Percentiles rank a stretch among this genome's conserved stretches.
Conservation (phyloP, 768 basidiomycete species). For the Rubroboletus pulcherrimus region DNA sequence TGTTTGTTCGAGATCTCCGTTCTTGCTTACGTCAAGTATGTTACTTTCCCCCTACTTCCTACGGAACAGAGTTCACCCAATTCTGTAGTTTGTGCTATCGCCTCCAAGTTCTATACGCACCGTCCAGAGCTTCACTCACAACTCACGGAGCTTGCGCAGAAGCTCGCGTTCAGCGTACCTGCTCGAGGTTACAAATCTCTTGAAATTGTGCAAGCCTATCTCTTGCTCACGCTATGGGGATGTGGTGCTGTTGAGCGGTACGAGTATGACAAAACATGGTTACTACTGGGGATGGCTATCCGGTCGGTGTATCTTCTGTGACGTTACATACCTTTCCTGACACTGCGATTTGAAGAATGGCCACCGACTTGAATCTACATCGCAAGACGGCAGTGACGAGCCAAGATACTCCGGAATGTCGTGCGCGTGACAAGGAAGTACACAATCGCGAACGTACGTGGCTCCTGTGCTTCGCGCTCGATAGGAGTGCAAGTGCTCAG, state of each 20-base stretch:
- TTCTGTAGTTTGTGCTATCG: slow-evolving; percentile 83
- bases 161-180: slow-evolving; percentile 84
- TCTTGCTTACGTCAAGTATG: slow-evolving; percentile 88
- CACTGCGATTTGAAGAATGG: slow-evolving; percentile 59
- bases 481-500: slow-evolving; percentile 88
- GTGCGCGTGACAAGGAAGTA: slow-evolving; percentile 76
- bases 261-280: slow-evolving; percentile 95
- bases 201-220: slow-evolving; percentile 93
- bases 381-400: slow-evolving; percentile 66
- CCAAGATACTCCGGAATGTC: slow-evolving; percentile 74
- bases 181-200: slow-evolving; percentile 88
- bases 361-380: slow-evolving; percentile 92
- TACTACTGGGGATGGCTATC: slow-evolving; percentile 82
- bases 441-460: slow-evolving; percentile 95
- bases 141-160: slow-evolving; percentile 78
- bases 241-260: slow-evolving; percentile 94
- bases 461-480: slow-evolving; percentile 83
- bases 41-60: slow-evolving; percentile 14
- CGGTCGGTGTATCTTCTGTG: slow-evolving; percentile 42
- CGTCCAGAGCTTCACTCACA: slow-evolving; percentile 79
- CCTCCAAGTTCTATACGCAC: slow-evolving; percentile 81
- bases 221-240: slow-evolving; percentile 85
- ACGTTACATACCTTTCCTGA: slow-evolving; percentile 6
- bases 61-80: not conserved
- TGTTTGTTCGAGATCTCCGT: slow-evolving; percentile 91